Evolutionary conservation across 192 early-diverging fungal genomes (phyloP), one percentile per base, ranked within the genome.

Genomic region (Backusella tuberculispora): DNA sequence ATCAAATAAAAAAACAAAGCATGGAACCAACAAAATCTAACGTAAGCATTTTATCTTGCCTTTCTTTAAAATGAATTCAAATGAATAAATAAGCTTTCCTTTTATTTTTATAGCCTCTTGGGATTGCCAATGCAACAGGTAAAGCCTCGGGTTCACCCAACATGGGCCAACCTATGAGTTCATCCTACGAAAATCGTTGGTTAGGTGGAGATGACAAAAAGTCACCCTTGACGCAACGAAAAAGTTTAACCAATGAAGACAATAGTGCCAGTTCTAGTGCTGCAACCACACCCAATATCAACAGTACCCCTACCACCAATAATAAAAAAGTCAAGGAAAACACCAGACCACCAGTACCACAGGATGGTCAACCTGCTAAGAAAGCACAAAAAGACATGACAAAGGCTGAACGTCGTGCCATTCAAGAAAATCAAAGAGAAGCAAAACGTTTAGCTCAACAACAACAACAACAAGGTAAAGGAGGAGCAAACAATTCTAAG

Each of bases 391-490:
- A 93, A 78, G 82, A 90, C 45, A 91, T 95, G 93, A 95, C 94
- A 26, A 97, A 96, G 73, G 94, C 94, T 29, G 95, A 98, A 85
- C 88, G 95, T 66, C 88, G 95, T 38, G 96, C 90, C 15, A 70
- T 92, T 67, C 95, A 97, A 79, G 94, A 98, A 75, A 80, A 87
- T 45, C 92, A 96, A 81, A 85, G 91, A 41, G 90, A 89, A n/a
- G 71, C 86, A 77, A 85, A 75, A 42, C 81, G 84, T 38, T 73
- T 77, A 37, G 78, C 76, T 24, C 74, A 87, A 50, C 71, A 79
- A 42, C 76, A 79, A 42, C 76, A 34, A 76, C 73, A 26, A 78
- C 82, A 50, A 80, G 81, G 29, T 80, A 79, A 76, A 81, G 83
- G 74, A 80, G 82, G 13, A 70, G 83, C 9, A 77, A 85, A 21